Percentiles rank a stretch among this genome's conserved stretches.
Conservation (phyloP, 1,139 yeast genomes). For the Suhomyces wounanorum region DNA sequence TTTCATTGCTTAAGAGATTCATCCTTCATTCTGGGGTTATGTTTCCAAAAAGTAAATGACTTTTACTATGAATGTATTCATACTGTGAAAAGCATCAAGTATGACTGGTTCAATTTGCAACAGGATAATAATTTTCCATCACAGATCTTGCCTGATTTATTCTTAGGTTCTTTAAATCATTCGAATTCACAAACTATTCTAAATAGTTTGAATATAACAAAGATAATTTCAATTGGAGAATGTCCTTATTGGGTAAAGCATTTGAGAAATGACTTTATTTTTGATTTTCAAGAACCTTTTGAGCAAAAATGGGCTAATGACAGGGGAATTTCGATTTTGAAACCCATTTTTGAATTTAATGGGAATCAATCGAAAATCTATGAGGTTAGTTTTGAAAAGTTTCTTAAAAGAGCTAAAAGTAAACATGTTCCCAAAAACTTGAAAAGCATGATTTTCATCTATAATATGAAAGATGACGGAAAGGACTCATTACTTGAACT, state of each 20-base stretch:
- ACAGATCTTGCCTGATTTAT: conserved; percentile 30
- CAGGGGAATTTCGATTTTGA: conserved; percentile 8
- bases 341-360: conserved; percentile 31
- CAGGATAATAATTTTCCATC: conserved; percentile 44
- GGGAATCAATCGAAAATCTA: conserved; percentile 31
- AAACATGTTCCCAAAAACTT: conserved; percentile 22
- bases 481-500: conserved; percentile 38
- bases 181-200: conserved; percentile 38
- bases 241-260: conserved; percentile 36
- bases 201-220: conserved; percentile 25
- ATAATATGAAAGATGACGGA: conserved; percentile 45
- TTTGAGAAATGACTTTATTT: conserved; percentile 18
- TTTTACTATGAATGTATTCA: conserved; percentile 12
- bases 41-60: conserved; percentile 17
- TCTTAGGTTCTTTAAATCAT: conserved; percentile 39
- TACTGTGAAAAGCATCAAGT: conserved; percentile 8
- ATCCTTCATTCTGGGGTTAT: conserved; percentile 6
- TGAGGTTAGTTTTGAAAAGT: conserved; percentile 24
- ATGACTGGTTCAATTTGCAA: conserved; percentile 39
- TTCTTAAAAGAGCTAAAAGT: conserved; percentile 14
- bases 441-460: conserved; percentile 32
- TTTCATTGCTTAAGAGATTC: conserved; percentile 11
- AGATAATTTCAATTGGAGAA: conserved; percentile 41
- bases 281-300: conserved; percentile 23
- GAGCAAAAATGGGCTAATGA: conserved; percentile 9